A percentile compares a stretch with the other conserved stretches of the same genome.
phyloP scores from a whole-genome alignment of 192 early-diverging fungal genomes.

The Coemansia sp. region DNA sequence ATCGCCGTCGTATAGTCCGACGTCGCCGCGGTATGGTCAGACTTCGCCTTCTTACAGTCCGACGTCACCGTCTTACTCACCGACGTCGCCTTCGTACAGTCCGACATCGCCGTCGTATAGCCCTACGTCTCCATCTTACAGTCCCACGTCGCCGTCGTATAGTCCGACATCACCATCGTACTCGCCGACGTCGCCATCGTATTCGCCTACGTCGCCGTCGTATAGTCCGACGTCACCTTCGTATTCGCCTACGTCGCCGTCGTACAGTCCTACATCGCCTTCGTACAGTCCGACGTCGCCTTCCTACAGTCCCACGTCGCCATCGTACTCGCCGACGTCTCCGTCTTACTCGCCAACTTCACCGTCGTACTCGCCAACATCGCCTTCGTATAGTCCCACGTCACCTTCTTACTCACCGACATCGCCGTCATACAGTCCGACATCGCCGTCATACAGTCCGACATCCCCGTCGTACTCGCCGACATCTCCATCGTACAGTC shows the following conservation, averaged over 20 bases:
- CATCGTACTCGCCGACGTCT: constrained; percentile 69
- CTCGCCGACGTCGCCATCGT: constrained; percentile 71
- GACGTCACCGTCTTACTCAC: constrained; percentile 62
- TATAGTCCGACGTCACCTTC: constrained; percentile 71
- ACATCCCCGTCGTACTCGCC: constrained; percentile 69
- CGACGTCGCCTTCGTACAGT: constrained; percentile 61
- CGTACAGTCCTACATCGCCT: constrained; percentile 70
- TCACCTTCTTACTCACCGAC: constrained; percentile 76
- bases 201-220: constrained; percentile 70
- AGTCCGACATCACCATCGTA: constrained; percentile 68
- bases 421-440: constrained; percentile 51
- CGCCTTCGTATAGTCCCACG: constrained; percentile 65
- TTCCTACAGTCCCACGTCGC: constrained; percentile 70
- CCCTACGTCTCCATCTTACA: constrained; percentile 75
- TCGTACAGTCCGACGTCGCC: constrained; percentile 65
- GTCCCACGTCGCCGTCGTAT: constrained; percentile 69
- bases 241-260: constrained; percentile 74
- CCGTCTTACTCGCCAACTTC: constrained; percentile 74
- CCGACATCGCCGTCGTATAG: constrained; percentile 61
- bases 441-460: constrained; percentile 73
- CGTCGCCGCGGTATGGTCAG: constrained; percentile 68
- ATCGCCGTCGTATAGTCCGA: constrained; percentile 66
- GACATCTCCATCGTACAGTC: constrained; percentile 49
- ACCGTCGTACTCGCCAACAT: constrained; percentile 75
- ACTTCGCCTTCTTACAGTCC: constrained; percentile 74